These are phyloP conservation scores for Spathaspora passalidarum DNA, from an alignment of 805 yeast genomes.

Conservation along the genomic window DNA sequence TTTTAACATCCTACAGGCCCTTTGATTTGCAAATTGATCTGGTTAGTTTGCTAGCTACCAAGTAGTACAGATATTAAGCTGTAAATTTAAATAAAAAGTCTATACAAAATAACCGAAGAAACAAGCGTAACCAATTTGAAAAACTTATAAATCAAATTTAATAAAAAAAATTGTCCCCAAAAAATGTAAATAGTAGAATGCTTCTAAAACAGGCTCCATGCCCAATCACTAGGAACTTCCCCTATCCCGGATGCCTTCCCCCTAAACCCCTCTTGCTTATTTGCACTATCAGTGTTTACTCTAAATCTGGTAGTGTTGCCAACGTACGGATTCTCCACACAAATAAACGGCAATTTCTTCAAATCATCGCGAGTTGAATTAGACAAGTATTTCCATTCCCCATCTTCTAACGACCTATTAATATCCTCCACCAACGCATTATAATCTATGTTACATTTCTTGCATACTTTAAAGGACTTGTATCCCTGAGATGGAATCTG, in stretches of 20 bases:
- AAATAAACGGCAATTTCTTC: slow-evolving; percentile 14
- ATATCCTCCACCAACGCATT: slow-evolving; percentile 7
- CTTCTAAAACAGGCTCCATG: slow-evolving; percentile 48
- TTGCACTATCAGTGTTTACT: neutral
- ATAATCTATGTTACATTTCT: slow-evolving; percentile 28
- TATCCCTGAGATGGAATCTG: slow-evolving; percentile 4
- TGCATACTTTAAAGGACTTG: slow-evolving; percentile 31
- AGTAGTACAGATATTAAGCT: neutral
- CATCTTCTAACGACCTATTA: slow-evolving; percentile 2
- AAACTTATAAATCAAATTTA: neutral
- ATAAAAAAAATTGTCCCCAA: neutral
- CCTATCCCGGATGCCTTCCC: slow-evolving; percentile 3
- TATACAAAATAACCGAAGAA: neutral
- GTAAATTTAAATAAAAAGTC: neutral
- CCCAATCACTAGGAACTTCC: slow-evolving; percentile 44
- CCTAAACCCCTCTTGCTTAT: neutral
- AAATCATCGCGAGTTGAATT: neutral
- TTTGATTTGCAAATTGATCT: no score
- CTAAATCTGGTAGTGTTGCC: slow-evolving; percentile 1
- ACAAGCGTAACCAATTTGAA: neutral
- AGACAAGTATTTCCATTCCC: slow-evolving; percentile 4
- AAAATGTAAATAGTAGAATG: neutral
- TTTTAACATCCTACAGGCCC: no score
- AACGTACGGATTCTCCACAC: slow-evolving; percentile 33
- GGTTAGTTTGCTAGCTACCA: no score